These are phyloP conservation scores for Nicotiana rustica DNA, from an alignment of 305 asterid genomes.

Conservation along the genomic window DNA sequence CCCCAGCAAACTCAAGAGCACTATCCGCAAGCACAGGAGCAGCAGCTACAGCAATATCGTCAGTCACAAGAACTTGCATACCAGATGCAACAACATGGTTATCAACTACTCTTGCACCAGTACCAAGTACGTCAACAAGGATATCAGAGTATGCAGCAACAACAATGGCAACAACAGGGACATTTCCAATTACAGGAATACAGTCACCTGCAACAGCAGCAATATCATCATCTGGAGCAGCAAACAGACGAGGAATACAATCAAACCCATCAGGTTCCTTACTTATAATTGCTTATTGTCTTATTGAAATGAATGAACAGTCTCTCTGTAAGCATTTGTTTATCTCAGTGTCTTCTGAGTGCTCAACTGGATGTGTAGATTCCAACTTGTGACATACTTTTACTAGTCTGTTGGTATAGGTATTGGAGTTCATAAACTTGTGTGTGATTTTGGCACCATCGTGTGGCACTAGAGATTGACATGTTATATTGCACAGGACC, in stretches of 20 bases:
- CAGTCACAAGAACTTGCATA: slow-evolving; percentile 35
- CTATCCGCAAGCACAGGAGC: slow-evolving; percentile 30
- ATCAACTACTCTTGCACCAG: slow-evolving; percentile 63
- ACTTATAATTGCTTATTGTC: slow-evolving; percentile 7
- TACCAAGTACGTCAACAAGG: slow-evolving; percentile 63
- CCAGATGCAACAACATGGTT: slow-evolving; percentile 43
- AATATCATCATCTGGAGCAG: slow-evolving; percentile 48
- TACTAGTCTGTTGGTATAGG: not conserved
- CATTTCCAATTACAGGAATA: slow-evolving; percentile 42
- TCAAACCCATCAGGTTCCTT: slow-evolving; percentile 30
- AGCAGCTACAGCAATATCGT: slow-evolving; percentile 32
- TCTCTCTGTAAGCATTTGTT: not conserved
- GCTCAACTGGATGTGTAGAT: slow-evolving; percentile 10
- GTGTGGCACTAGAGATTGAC: slow-evolving; percentile 7
- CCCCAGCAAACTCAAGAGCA: slow-evolving; percentile 31
- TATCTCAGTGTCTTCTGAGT: slow-evolving; percentile 7
- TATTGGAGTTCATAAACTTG: not conserved
- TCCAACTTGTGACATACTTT: not conserved
- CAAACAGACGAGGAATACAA: slow-evolving; percentile 38
- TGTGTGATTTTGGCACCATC: slow-evolving; percentile 16
- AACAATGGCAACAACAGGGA: slow-evolving; percentile 48
- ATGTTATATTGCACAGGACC: slow-evolving; percentile 32
- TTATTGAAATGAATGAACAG: not conserved
- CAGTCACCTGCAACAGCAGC: slow-evolving; percentile 45
- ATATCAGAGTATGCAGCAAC: slow-evolving; percentile 49